Evolutionary conservation across 148 eudicot genomes (phyloP).

Genomic region (Diospyros kaki): DNA sequence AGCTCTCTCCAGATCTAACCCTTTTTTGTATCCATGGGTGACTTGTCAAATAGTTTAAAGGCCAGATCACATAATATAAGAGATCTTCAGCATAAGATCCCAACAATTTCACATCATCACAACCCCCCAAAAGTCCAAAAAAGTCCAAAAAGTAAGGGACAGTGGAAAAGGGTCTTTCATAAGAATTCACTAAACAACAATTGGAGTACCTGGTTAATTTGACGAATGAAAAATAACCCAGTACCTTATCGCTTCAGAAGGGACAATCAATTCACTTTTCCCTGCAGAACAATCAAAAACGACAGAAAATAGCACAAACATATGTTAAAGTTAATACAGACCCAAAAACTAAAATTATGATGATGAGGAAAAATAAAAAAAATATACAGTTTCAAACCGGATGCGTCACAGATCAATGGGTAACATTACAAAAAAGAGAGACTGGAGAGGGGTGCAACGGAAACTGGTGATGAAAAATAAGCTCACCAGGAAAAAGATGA

Average conservation of each 20-base stretch:
- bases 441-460: background rate
- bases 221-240: background rate
- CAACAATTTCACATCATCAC: conserved; percentile 13
- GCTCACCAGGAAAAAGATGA: conserved; percentile 1
- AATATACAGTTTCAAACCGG: no score
- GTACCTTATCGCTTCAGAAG: conserved; percentile 10
- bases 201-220: conserved; percentile 1
- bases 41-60: background rate
- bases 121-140: conserved; percentile 6
- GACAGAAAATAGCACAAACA: background rate
- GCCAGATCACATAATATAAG: background rate
- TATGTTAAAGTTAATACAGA: background rate
- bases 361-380: background rate
- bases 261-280: conserved; percentile 6
- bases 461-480: background rate
- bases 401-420: background rate
- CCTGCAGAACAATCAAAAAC: conserved; percentile 7
- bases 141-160: background rate
- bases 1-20: conserved; percentile 3
- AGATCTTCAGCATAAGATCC: background rate
- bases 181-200: background rate
- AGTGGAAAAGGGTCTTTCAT: background rate
- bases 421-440: background rate
- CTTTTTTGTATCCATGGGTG: background rate
- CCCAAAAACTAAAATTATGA: background rate